Percentiles rank a stretch among this genome's conserved stretches.
These are phyloP conservation scores for Seiridium unicorne DNA, from an alignment of 2,329 filamentous ascomycete genomes.

Conservation along the genomic window DNA sequence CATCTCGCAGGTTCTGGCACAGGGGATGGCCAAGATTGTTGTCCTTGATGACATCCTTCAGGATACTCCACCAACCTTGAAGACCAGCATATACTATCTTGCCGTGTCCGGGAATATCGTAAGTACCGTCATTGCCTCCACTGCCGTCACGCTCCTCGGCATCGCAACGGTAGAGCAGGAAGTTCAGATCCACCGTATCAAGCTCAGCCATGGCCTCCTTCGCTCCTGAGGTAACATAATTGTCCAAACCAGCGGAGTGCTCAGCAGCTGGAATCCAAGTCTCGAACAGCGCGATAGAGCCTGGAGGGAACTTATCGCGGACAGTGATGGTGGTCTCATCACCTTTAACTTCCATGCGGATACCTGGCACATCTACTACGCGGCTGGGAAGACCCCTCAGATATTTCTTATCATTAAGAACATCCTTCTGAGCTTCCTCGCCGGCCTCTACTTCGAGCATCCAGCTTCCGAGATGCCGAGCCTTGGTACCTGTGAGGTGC, in stretches of 20 bases:
- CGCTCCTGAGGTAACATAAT: constrained; percentile 79
- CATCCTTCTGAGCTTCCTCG: constrained; percentile 63
- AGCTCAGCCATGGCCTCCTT: constrained; percentile 74
- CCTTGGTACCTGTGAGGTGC: constrained; percentile 78
- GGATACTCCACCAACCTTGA: constrained; percentile 97
- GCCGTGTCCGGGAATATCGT: constrained; percentile 80
- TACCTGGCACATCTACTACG: constrained; percentile 70
- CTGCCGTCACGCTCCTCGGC: constrained; percentile 82
- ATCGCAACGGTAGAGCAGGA: constrained; percentile 86
- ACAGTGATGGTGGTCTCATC: constrained; percentile 79
- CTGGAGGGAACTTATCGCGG: constrained; percentile 82
- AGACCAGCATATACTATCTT: constrained; percentile 90
- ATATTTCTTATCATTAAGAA: constrained; percentile 65
- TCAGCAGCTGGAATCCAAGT: constrained; percentile 92
- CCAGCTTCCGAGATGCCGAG: constrained; percentile 86
- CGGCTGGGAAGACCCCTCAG: constrained; percentile 83
- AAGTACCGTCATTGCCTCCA: constrained; percentile 79
- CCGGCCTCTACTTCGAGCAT: constrained; percentile 83
- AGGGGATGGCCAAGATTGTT: constrained; percentile 93
- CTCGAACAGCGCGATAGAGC: constrained; percentile 92
- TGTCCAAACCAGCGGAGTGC: constrained; percentile 79
- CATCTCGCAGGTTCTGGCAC: constrained; percentile 87
- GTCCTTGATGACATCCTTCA: constrained; percentile 79
- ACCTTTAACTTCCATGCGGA: constrained; percentile 69
- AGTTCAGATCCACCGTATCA: constrained; percentile 82